phyloP scores from a whole-genome alignment of 495 filamentous ascomycete genomes.

The Aspergillus conjunctus region DNA sequence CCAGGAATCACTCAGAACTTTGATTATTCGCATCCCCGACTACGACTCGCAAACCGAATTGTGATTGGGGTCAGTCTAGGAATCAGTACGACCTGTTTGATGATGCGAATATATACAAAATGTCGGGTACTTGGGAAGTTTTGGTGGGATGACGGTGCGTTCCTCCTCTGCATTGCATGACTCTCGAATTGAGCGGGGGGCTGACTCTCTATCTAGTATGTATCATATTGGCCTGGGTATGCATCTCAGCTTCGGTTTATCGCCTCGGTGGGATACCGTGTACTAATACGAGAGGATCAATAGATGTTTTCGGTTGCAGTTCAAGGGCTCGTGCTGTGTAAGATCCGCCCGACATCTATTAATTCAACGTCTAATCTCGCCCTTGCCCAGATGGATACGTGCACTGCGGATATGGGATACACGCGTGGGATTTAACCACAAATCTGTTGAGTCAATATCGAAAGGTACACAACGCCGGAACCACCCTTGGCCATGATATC shows the following conservation, averaged over 20 bases:
- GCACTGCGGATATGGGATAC: conserved; percentile 11
- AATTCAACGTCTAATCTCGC: background rate
- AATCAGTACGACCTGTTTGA: conserved; percentile 19
- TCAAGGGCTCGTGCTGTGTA: conserved; percentile 29
- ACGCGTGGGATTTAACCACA: conserved; percentile 14
- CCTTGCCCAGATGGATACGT: conserved; percentile 19
- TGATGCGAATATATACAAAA: conserved; percentile 29
- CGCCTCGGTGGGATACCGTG: background rate
- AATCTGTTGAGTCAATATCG: conserved; percentile 2
- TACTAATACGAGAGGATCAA: background rate
- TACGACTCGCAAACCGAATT: conserved; percentile 15
- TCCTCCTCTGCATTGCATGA: background rate
- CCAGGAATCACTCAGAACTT: conserved; percentile 6
- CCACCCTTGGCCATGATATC: background rate
- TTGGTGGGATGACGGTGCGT: conserved; percentile 36
- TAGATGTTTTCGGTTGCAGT: conserved; percentile 29
- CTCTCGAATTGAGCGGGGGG: background rate
- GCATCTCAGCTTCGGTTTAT: background rate
- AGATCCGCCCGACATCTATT: background rate
- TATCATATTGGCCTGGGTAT: conserved; percentile 32
- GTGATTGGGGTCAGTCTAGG: conserved; percentile 22
- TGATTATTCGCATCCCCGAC: conserved; percentile 27
- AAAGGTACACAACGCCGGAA: conserved; percentile 6
- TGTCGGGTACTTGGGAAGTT: conserved; percentile 24
- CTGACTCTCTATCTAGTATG: conserved; percentile 21